Base-by-base conservation (phyloP, 2,329 filamentous ascomycete species). In the Xylariaceae sp. region DNA sequence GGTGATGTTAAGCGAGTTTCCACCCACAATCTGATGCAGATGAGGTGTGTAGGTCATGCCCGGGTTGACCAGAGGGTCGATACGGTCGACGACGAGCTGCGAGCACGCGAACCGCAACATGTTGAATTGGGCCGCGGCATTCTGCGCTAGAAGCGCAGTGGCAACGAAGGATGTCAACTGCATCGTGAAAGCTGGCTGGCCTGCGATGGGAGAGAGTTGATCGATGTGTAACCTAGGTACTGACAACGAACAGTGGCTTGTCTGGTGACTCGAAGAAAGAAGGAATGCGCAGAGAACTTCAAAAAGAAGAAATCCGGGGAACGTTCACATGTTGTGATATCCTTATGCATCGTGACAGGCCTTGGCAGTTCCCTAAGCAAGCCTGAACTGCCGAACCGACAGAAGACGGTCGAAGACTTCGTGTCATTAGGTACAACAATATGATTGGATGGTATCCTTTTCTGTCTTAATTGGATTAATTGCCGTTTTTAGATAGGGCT, bases 41-140 rank as follows among this genome's bases (percentile, higher is more conserved):
- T 78, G 75, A 29, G 74, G 74, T 15, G 75, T 73, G 70, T 75
- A 76, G 35, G 65, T 68, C 67, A 72, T 65, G 53, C 75, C 75
- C 7, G 75, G 75, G 68, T 76, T 76, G 56, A 77, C 75, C 41
- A 78, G 64, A 27, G 75, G 75, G 66, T 77, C 75, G 62, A 72
- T 70, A 35, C 75, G 74, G 66, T 77, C 75, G 46, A 77, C 74
- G 30, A 77, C 74, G 23, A 78, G 71, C 68, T 78, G 75, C 32
- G 75, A 77, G 70, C 75, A 78, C 20, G 74, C 74, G 59, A 78
- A 78, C 27, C 75, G 74, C 59, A 78, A 67, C 75, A 77, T 77
- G 64, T 73, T 72, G 50, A 68, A 68, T 55, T 69, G 67, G 16
- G 64, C 66, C 35, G 68, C 64, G 52, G 60, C 69, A 60, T 65